These are phyloP conservation scores for Lyophyllum decastes DNA, from an alignment of 768 basidiomycete species.

Conservation along the genomic window DNA sequence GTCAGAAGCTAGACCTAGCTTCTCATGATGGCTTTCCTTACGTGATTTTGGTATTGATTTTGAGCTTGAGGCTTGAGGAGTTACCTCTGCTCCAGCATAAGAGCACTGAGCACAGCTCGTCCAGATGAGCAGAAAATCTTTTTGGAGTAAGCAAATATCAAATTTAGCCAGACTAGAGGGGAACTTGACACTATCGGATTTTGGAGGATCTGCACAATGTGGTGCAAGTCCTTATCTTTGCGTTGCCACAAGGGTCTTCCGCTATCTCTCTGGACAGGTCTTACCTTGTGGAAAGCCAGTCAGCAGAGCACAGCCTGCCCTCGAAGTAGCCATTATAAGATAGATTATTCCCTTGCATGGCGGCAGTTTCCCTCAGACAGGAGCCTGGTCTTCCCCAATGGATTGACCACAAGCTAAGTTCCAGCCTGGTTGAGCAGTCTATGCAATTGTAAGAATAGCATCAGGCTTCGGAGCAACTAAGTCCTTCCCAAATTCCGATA, in stretches of 20 bases:
- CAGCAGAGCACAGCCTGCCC: not conserved
- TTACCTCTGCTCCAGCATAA: not conserved
- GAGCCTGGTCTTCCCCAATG: not conserved
- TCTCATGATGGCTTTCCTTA: not conserved
- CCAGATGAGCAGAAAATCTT: not conserved
- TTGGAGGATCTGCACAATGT: not conserved
- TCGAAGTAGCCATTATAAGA: not conserved
- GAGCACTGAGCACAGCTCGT: not conserved
- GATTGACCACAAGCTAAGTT: no score
- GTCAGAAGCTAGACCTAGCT: no score
- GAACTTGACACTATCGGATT: not conserved
- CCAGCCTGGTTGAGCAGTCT: no score
- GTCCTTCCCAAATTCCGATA: not conserved
- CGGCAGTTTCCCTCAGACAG: not conserved
- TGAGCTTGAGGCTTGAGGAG: not conserved
- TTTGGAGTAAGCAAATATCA: not conserved
- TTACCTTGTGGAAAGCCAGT: not conserved
- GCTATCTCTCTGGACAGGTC: not conserved
- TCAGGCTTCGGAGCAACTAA: not conserved
- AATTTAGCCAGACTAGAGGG: not conserved
- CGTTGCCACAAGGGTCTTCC: not conserved
- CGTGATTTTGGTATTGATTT: not conserved
- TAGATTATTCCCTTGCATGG: not conserved
- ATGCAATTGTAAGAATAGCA: not conserved
- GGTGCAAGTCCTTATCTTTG: not conserved